Evolutionary conservation across 2,329 filamentous ascomycete genomes (phyloP).

Genomic region (Botrytis byssoidea): DNA sequence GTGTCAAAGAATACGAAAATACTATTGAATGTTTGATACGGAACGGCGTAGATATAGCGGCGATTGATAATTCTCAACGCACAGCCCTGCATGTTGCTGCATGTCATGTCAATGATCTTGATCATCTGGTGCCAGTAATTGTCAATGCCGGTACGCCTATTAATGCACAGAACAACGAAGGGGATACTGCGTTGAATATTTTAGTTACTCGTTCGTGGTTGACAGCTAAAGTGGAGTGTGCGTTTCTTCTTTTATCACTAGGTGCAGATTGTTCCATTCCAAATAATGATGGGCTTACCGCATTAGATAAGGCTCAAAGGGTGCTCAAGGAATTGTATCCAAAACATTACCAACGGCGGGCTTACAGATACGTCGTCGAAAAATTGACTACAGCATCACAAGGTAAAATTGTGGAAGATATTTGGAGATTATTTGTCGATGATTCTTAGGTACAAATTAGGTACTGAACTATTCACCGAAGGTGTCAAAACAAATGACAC

Average conservation of each 20-base stretch:
- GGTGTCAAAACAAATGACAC: neutral
- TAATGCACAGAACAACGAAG: neutral
- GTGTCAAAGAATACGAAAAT: accelerated
- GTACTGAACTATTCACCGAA: neutral
- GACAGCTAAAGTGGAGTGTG: too few species aligned
- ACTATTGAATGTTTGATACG: accelerated
- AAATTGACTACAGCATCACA: neutral
- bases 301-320: neutral
- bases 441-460: neutral
- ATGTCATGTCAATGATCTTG: accelerated
- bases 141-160: neutral
- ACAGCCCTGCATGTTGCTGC: neutral
- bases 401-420: neutral
- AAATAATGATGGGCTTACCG: neutral
- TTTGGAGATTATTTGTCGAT: neutral
- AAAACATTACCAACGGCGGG: accelerated
- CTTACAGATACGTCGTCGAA: neutral
- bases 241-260: neutral
- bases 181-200: neutral
- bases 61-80: neutral
- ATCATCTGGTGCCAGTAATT: neutral
- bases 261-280: neutral
- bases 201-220: too few species aligned
- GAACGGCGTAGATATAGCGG: neutral
- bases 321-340: accelerated